Base-by-base conservation (phyloP, 148 eudicot species). In the Polygonum maritimum region DNA sequence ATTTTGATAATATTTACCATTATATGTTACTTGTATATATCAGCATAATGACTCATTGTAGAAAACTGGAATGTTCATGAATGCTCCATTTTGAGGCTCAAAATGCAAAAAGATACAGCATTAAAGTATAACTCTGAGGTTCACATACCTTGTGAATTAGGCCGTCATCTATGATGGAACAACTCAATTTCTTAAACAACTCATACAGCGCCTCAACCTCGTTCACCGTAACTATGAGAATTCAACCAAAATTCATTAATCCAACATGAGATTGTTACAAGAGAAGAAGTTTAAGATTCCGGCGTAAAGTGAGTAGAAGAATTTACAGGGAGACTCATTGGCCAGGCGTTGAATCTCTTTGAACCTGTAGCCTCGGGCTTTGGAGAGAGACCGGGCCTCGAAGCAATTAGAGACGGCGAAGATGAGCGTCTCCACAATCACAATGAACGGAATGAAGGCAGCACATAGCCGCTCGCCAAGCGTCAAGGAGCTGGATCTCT, bases 101-200 rank as follows among this genome's bases (percentile, higher is more conserved):
- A 54, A 54, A 16, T 54, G 9, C 6, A 22, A 4, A 54, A 19
- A 54, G 19, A 15, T 5, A 57, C 7, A 7, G 63, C 63, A 57
- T 21, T 4, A 6, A 57, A 57, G 26, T 5, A 57, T 57, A 57
- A 18, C 19, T 19, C 6, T 39, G 31, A 26, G 31, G 31, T 26
- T 26, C 1, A 26, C 31, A 26, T 38, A 95, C 99, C 99, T 95
- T 92, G 80, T 95, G 94, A 80, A 95, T 92, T 40, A 85, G 81
- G 49, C 91, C 97, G 63, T 95, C 99, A 70, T 95, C 94, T 79
- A 92, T 87, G 60, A 95, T 95, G 15, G 96, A 92, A 75, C 97
- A 69, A 55, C 99, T 95, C 62, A 95, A 75, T 83, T 88, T 86
- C 90, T 91, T 92, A 74, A 89, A 92, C 84, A 95, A 73, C 85